Evolutionary conservation across 805 yeast genomes (phyloP).

Genomic region (Wickerhamomyces pijperi): DNA sequence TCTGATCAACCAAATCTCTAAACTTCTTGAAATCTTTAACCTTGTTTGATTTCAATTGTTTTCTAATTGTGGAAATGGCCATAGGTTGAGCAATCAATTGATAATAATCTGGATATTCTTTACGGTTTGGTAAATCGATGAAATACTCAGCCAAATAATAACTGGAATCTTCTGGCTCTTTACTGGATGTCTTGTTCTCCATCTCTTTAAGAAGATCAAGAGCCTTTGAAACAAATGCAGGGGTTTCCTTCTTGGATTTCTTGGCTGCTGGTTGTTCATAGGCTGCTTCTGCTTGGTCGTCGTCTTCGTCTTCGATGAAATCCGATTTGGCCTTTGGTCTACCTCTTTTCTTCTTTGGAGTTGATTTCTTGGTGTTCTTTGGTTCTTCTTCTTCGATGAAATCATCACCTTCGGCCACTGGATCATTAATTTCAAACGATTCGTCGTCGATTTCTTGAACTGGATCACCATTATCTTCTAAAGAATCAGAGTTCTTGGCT

Average conservation of each 20-base stretch:
- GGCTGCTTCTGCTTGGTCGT: conserved; percentile 5
- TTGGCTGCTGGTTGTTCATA: conserved; percentile 6
- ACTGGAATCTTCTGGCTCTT: conserved; percentile 22
- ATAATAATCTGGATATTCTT: conserved; percentile 79
- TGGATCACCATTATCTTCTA: conserved; percentile 1
- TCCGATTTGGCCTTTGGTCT: not conserved
- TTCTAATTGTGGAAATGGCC: conserved; percentile 52
- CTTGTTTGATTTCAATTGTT: conserved; percentile 39
- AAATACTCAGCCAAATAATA: conserved; percentile 45
- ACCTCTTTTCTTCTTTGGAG: conserved; percentile 3
- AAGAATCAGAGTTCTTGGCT: conserved; percentile 4
- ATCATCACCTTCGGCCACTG: conserved; percentile 2
- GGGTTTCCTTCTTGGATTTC: conserved; percentile 15
- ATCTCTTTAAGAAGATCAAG: conserved; percentile 32
- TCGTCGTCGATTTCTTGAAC: conserved; percentile 1
- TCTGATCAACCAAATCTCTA: conserved; percentile 50
- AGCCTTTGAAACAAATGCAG: conserved; percentile 18
- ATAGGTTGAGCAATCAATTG: conserved; percentile 43
- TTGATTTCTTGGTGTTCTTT: conserved; percentile 2
- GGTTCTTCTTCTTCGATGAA: conserved; percentile 7
- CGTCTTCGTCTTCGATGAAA: not conserved
- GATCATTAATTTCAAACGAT: too few species aligned
- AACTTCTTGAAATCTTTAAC: conserved; percentile 37
- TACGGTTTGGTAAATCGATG: conserved; percentile 58
- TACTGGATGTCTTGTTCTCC: conserved; percentile 28